Conservation (phyloP, 805 yeast genomes). For the Ogataea saltuana region DNA sequence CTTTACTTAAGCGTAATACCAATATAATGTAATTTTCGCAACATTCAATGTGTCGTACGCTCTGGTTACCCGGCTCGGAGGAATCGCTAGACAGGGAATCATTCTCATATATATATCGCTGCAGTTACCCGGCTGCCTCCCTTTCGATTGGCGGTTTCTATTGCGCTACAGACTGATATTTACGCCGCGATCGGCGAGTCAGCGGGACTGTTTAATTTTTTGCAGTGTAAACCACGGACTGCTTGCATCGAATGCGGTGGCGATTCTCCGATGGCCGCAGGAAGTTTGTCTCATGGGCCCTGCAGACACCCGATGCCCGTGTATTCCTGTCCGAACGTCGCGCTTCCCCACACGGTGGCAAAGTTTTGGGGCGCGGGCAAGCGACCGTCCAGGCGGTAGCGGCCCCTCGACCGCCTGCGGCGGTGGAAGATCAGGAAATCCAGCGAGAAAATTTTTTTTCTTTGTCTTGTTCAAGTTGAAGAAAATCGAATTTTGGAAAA, state of each 20-base stretch:
- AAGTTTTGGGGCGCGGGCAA: constrained; percentile 1
- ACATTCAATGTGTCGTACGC: neutral
- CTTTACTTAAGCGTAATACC: neutral
- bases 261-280: neutral
- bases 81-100: no score
- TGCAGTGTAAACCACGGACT: neutral
- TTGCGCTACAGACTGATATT: no score
- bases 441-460: constrained; percentile 16
- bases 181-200: neutral
- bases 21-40: neutral
- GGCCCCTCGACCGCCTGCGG: neutral
- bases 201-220: neutral
- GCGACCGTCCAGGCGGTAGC: neutral
- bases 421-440: constrained; percentile 4
- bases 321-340: neutral
- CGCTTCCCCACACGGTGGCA: constrained; percentile 1
- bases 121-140: neutral
- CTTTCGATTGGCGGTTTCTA: no score
- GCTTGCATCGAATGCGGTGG: constrained; percentile 1
- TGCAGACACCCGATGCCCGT: no score
- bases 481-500: constrained; percentile 14
- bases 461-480: constrained; percentile 16
- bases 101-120: neutral
- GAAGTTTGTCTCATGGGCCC: no score
- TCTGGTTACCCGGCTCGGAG: neutral